Evolutionary conservation across 768 basidiomycete species (phyloP).

Genomic region (Neoboletus brunneissimus): DNA sequence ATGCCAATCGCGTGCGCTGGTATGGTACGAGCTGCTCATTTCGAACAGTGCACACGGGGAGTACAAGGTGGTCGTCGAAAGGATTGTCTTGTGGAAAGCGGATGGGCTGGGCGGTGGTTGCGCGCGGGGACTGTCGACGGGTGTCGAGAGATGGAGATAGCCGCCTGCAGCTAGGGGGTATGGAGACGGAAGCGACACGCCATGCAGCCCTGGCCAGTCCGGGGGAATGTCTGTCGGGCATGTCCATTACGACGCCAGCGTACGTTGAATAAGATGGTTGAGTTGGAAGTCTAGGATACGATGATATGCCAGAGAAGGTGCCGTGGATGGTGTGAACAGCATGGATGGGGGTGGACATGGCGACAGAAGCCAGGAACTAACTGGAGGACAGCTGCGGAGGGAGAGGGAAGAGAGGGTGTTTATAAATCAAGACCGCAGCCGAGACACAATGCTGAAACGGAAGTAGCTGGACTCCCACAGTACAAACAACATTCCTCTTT

Average conservation of each 20-base stretch:
- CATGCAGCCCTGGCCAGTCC: constrained; percentile 27
- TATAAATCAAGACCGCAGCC: constrained; percentile 21
- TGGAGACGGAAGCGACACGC: constrained; percentile 21
- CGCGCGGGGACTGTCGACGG: constrained; percentile 16
- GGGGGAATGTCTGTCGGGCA: constrained; percentile 20
- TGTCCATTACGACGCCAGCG: constrained; percentile 27
- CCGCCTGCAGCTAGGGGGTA: constrained; percentile 31
- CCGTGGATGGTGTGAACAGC: constrained; percentile 33
- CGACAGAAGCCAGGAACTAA: constrained; percentile 13
- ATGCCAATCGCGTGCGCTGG: constrained; percentile 30
- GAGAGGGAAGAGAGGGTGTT: neutral
- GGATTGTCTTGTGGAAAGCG: constrained; percentile 26
- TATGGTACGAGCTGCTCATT: constrained; percentile 13
- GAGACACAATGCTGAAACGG: constrained; percentile 19
- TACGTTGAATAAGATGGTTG: constrained; percentile 17
- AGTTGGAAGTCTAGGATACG: constrained; percentile 17
- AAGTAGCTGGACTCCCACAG: constrained; percentile 6
- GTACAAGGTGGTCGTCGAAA: constrained; percentile 25
- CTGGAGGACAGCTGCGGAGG: constrained; percentile 9
- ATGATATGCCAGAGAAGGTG: constrained; percentile 29
- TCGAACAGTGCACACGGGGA: constrained; percentile 7
- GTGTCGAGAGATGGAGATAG: constrained; percentile 12
- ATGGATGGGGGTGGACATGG: constrained; percentile 29
- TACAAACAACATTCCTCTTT: constrained; percentile 16
- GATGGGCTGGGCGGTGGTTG: constrained; percentile 16